These are phyloP conservation scores for Trichoderma cornu-damae DNA, from an alignment of 2,329 filamentous ascomycete genomes.

Conservation along the genomic window DNA sequence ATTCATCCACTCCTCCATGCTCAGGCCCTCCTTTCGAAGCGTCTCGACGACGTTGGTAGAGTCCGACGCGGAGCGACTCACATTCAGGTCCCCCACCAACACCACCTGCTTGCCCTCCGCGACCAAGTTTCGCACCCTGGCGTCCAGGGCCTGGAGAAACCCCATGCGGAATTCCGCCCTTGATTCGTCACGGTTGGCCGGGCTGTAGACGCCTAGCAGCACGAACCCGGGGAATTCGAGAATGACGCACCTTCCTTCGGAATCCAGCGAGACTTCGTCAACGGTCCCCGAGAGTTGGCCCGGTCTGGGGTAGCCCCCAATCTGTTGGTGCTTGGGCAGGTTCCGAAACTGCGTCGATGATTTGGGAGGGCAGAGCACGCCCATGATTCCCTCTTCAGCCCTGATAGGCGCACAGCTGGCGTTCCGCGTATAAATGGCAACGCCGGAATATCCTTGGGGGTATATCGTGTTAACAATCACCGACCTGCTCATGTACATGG, in stretches of 20 bases:
- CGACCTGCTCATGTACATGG: no score
- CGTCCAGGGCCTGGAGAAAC: slow-evolving; percentile 76
- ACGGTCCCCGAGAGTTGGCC: slow-evolving; percentile 59
- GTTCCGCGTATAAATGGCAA: slow-evolving; percentile 91
- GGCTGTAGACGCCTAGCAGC: slow-evolving; percentile 85
- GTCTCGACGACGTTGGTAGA: slow-evolving; percentile 68
- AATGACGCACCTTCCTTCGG: slow-evolving; percentile 85
- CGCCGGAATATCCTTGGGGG: slow-evolving; percentile 80
- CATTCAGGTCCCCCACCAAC: slow-evolving; percentile 84
- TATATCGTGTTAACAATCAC: not conserved
- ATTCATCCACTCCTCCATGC: slow-evolving; percentile 66
- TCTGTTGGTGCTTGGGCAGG: slow-evolving; percentile 66
- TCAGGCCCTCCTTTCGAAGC: slow-evolving; percentile 64
- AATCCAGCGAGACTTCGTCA: slow-evolving; percentile 71
- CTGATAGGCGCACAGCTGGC: slow-evolving; percentile 77
- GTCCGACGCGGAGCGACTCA: slow-evolving; percentile 64
- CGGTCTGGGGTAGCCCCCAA: slow-evolving; percentile 78
- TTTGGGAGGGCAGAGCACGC: slow-evolving; percentile 68
- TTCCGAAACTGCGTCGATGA: slow-evolving; percentile 67
- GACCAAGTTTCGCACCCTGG: slow-evolving; percentile 76
- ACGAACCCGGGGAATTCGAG: slow-evolving; percentile 95
- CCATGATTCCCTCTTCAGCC: slow-evolving; percentile 91
- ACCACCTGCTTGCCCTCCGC: slow-evolving; percentile 78
- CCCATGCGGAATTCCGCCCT: slow-evolving; percentile 76
- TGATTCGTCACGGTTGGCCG: slow-evolving; percentile 79